phyloP scores from a whole-genome alignment of 768 basidiomycete genomes.

The Lactifluus rugatus region DNA sequence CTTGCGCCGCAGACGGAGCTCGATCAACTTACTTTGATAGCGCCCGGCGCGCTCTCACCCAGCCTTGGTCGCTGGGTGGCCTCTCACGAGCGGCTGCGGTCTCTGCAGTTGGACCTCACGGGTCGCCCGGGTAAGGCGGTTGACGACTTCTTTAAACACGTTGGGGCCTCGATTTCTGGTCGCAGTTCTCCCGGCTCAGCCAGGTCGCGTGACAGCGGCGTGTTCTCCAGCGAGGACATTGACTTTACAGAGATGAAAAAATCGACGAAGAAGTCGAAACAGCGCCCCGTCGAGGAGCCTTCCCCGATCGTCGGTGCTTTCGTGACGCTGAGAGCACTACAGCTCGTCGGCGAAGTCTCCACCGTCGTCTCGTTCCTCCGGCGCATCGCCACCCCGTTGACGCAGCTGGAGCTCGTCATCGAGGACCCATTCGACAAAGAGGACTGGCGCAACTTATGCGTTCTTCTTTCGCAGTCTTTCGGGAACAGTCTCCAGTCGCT shows the following conservation, averaged over 20 bases:
- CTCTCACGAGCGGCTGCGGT: conserved; percentile 49
- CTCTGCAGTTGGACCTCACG: conserved; percentile 61
- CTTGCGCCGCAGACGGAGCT: conserved; percentile 48
- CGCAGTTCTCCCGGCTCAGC: conserved; percentile 59
- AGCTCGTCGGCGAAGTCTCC: conserved; percentile 59
- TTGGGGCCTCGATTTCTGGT: conserved; percentile 50
- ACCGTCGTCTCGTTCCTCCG: conserved; percentile 65
- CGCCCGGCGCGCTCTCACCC: conserved; percentile 65
- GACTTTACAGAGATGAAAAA: conserved; percentile 71
- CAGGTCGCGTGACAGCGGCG: conserved; percentile 61
- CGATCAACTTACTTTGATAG: conserved; percentile 55
- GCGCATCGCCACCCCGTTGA: conserved; percentile 55
- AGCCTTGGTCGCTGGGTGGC: conserved; percentile 68
- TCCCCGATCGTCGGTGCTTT: conserved; percentile 48
- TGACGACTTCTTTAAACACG: conserved; percentile 73
- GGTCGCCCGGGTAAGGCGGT: conserved; percentile 57
- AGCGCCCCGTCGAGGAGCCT: conserved; percentile 34
- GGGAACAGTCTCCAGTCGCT: conserved; percentile 48
- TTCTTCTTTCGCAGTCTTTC: conserved; percentile 53
- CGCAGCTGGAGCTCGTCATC: conserved; percentile 63
- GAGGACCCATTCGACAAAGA: conserved; percentile 68
- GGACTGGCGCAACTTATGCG: conserved; percentile 68
- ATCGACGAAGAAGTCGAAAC: conserved; percentile 45
- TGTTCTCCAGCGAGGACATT: conserved; percentile 68
- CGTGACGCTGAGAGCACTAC: conserved; percentile 45